phyloP scores from a whole-genome alignment of 495 filamentous ascomycete species.

The Rhizodiscina lignyota region DNA sequence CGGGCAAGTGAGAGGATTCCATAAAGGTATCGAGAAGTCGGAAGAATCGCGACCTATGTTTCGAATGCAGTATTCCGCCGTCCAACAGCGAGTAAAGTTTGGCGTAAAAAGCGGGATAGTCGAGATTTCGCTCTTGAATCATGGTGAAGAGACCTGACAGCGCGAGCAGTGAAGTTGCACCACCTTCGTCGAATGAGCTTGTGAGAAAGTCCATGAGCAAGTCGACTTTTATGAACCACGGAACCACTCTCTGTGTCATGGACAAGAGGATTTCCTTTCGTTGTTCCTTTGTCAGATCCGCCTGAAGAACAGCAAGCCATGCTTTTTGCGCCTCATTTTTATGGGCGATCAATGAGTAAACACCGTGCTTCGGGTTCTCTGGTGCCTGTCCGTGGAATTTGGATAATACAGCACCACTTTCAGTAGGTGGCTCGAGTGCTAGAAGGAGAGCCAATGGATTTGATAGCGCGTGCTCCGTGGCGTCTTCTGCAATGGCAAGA shows the following conservation, averaged over 20 bases:
- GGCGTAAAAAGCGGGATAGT: conserved; percentile 86
- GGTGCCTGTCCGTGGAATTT: conserved; percentile 32
- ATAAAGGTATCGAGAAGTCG: conserved; percentile 85
- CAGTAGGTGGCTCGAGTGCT: conserved; percentile 44
- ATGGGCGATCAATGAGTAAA: conserved; percentile 41
- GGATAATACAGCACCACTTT: conserved; percentile 42
- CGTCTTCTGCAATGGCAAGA: no score
- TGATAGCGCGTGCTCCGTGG: no score
- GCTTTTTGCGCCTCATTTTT: conserved; percentile 58
- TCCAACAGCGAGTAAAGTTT: conserved; percentile 89
- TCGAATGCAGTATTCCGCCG: conserved; percentile 71
- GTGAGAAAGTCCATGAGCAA: conserved; percentile 96
- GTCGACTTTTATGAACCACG: conserved; percentile 74
- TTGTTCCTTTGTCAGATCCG: conserved; percentile 48
- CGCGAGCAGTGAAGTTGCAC: conserved; percentile 69
- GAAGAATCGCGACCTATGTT: conserved; percentile 86
- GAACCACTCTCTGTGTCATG: conserved; percentile 60
- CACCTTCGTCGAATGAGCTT: conserved; percentile 71
- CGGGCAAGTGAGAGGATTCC: conserved; percentile 82
- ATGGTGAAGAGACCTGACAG: conserved; percentile 91
- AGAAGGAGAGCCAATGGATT: conserved; percentile 34
- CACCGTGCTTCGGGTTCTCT: conserved; percentile 29
- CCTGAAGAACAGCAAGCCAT: conserved; percentile 64
- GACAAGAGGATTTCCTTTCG: conserved; percentile 61
- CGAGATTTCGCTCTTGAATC: conserved; percentile 81